Evolutionary conservation across 1,284 basidiomycete species (phyloP).

Genomic region (Meira nashicola): DNA sequence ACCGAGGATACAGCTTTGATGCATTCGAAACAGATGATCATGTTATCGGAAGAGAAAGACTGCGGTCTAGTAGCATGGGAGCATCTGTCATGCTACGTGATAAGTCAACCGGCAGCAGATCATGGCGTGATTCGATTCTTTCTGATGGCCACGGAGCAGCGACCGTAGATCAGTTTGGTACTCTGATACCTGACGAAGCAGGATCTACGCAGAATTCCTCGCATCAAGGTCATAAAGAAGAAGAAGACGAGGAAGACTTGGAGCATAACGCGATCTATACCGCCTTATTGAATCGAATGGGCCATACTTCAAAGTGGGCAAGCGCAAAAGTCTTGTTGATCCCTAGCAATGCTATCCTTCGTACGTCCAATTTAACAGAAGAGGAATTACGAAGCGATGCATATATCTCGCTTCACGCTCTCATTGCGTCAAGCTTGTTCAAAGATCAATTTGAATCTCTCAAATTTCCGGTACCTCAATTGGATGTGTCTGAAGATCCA

Average conservation of each 20-base stretch:
- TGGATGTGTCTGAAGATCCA: not conserved
- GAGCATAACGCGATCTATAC: not conserved
- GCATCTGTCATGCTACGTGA: not conserved
- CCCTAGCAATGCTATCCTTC: not conserved
- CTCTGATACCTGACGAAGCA: not conserved
- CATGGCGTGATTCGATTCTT: not conserved
- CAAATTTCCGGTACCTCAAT: not conserved
- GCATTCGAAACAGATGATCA: too few relatives aligned
- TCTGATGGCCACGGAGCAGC: not conserved
- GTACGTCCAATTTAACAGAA: not conserved
- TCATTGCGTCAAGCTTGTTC: constrained; percentile 4
- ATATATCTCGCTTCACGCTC: constrained; percentile 1
- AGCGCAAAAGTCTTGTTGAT: constrained; percentile 2
- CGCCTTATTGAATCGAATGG: not conserved
- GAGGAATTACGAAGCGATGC: not conserved
- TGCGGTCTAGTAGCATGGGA: not conserved
- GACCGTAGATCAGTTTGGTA: constrained; percentile 5
- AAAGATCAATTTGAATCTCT: constrained; percentile 9
- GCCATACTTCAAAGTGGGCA: not conserved
- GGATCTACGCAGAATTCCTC: not conserved
- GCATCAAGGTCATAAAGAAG: not conserved
- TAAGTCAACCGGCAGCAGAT: not conserved
- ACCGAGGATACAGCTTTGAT: too few relatives aligned
- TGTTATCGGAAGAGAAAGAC: not conserved
- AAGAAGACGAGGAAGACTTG: constrained; percentile 6